Conservation (phyloP, 2,329 filamentous ascomycete species). For the Fusarium sp. region DNA sequence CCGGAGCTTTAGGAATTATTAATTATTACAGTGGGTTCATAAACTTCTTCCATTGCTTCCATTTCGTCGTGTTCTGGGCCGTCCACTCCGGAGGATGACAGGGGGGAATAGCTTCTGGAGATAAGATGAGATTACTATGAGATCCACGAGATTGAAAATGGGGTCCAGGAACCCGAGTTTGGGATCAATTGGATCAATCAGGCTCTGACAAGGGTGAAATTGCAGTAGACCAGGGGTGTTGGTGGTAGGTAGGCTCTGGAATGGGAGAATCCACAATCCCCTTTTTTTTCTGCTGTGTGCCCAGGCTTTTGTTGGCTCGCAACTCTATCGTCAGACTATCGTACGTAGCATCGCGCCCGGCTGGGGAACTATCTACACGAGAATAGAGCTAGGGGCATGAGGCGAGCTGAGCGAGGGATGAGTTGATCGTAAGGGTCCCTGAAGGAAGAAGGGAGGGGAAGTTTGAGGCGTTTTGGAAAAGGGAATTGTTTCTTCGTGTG, state of each 20-base stretch:
- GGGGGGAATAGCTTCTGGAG: constrained; percentile 4
- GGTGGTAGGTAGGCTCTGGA: constrained; percentile 9
- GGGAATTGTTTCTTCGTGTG: too few relatives aligned
- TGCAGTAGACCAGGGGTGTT: constrained; percentile 16
- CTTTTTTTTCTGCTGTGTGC: not conserved
- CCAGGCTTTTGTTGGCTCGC: constrained; percentile 7
- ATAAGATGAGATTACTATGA: constrained; percentile 25
- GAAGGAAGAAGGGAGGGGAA: not conserved
- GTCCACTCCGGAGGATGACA: constrained; percentile 16
- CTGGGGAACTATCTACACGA: constrained; percentile 18
- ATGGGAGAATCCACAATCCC: constrained; percentile 12
- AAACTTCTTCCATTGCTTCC: constrained; percentile 5
- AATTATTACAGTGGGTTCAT: constrained; percentile 2
- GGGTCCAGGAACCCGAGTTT: constrained; percentile 10
- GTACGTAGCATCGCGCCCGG: constrained; percentile 5
- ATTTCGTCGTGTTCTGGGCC: constrained; percentile 10
- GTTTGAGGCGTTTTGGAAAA: not conserved
- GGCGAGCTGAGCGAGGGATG: constrained; percentile 16
- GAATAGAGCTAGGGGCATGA: constrained; percentile 8
- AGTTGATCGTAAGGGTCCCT: constrained; percentile 11
- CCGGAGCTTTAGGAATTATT: not conserved
- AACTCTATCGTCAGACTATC: constrained; percentile 22
- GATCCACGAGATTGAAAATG: constrained; percentile 10
- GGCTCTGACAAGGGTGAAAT: constrained; percentile 31
- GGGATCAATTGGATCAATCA: constrained; percentile 32